A percentile compares a stretch with the other conserved stretches of the same genome.
Evolutionary conservation across 495 filamentous ascomycete species (phyloP).

Genomic region (Astrothelium subdiscretum): DNA sequence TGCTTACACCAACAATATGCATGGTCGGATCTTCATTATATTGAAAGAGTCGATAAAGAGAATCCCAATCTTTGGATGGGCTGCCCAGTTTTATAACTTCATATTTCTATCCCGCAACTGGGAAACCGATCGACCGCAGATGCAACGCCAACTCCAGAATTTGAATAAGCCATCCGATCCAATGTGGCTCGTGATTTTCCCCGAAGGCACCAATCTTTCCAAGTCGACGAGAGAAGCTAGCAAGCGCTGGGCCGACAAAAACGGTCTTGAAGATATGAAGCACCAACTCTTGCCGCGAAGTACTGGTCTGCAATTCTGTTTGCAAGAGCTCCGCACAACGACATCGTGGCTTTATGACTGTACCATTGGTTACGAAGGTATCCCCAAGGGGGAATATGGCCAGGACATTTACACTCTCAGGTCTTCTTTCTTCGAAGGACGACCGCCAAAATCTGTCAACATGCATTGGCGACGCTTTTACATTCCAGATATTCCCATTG

Average conservation of each 20-base stretch:
- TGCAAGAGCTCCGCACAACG: conserved; percentile 26
- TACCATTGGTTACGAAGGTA: conserved; percentile 33
- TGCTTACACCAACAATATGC: conserved; percentile 33
- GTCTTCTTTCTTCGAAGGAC: conserved; percentile 31
- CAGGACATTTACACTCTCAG: conserved; percentile 34
- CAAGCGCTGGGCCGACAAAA: conserved; percentile 28
- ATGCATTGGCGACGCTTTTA: conserved; percentile 34
- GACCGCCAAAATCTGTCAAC: conserved; percentile 33
- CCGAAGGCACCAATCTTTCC: conserved; percentile 32
- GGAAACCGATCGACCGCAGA: conserved; percentile 26
- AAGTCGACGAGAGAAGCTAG: conserved; percentile 24
- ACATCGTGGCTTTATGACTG: conserved; percentile 34
- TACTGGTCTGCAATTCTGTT: conserved; percentile 30
- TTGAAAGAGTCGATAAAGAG: conserved; percentile 32
- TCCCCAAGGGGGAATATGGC: conserved; percentile 29
- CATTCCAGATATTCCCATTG: conserved; percentile 25
- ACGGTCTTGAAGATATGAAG: conserved; percentile 31
- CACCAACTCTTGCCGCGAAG: conserved; percentile 30
- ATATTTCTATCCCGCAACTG: conserved; percentile 31
- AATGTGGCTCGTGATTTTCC: conserved; percentile 35
- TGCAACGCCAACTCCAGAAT: conserved; percentile 24
- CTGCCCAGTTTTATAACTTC: conserved; percentile 33
- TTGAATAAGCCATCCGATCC: conserved; percentile 28
- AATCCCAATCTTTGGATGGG: conserved; percentile 31
- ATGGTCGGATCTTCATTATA: conserved; percentile 33